Base-by-base conservation (phyloP, 1,284 basidiomycete genomes). In the Cutaneotrichosporon cutaneum region DNA sequence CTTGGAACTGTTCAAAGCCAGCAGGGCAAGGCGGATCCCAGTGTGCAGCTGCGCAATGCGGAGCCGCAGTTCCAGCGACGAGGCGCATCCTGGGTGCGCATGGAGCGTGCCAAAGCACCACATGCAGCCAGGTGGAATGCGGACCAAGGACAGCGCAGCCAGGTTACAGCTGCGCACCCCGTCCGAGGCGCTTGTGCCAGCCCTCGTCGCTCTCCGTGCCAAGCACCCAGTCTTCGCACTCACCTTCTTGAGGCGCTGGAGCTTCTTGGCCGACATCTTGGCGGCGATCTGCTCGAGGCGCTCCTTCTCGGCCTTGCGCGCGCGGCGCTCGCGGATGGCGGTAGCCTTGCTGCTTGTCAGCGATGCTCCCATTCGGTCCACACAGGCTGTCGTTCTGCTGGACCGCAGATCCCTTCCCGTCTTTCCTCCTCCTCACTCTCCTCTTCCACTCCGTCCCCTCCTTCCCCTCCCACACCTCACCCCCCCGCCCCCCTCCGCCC, bases 211-310 rank as follows among this genome's bases (percentile, higher is more conserved):
- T 8, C 13, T 26, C n/a, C n/a, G n/a, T n/a, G n/a, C n/a, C 8
- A 9, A 2, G n/a, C 36, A 22, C 4, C n/a, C n/a, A n/a, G n/a
- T n/a, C n/a, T n/a, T n/a, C 2, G 10, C 8, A 59, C 60, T 45
- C 60, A 78, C 76, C 77, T 80, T 81, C 67, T 75, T 74, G 74
- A 81, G 74, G 57, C 80, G 70, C 70, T 80, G 78, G 22, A 77
- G 65, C 69, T 79, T 80, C 75, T 80, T 81, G n/a, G 76, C 79
- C 8, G 73, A 76, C 79, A 80, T 80, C 70, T 72, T 77, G 14
- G 76, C 76, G 22, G 68, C 69, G 67, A 77, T 68, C 63, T 77
- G 71, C 64, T 77, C 79, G 68, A 76, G 62, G 56, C 80, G 68
- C 60, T 71, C 68, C 70, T 76, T 77, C 71, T 81, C 79, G 33